phyloP scores from a whole-genome alignment of 2,329 filamentous ascomycete genomes.

The Aspergillus japonicus region DNA sequence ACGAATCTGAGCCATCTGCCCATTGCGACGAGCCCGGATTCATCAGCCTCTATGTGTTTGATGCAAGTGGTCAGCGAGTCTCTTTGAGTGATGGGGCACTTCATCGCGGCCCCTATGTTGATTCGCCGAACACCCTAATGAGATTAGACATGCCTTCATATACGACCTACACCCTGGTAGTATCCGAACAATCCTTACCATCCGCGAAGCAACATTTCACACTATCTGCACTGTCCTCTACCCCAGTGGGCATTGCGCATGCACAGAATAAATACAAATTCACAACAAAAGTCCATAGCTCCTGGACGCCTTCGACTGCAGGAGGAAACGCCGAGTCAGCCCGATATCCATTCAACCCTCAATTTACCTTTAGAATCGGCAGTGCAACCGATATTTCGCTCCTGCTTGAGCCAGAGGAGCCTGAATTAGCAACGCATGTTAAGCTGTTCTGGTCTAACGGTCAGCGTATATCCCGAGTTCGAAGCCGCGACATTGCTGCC shows the following conservation, averaged over 20 bases:
- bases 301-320: constrained; percentile 76
- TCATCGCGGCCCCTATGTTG: constrained; percentile 81
- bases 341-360: constrained; percentile 81
- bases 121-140: constrained; percentile 87
- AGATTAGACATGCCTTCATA: constrained; percentile 62
- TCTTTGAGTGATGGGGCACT: constrained; percentile 70
- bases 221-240: constrained; percentile 74
- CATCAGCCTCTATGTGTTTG: constrained; percentile 82
- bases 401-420: constrained; percentile 66
- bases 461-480: constrained; percentile 67
- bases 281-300: constrained; percentile 58
- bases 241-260: constrained; percentile 58
- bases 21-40: constrained; percentile 65
- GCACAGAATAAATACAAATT: constrained; percentile 62
- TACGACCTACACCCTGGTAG: constrained; percentile 61
- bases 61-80: constrained; percentile 67
- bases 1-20: constrained; percentile 46
- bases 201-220: constrained; percentile 78
- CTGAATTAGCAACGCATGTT: constrained; percentile 75
- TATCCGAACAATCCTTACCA: constrained; percentile 77
- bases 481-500: constrained; percentile 71
- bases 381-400: constrained; percentile 67
- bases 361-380: constrained; percentile 65
- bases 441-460: constrained; percentile 79
- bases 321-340: constrained; percentile 79